These are phyloP conservation scores for Sugiyamaella xylanicola DNA, from an alignment of 1,139 yeast species.

Conservation along the genomic window DNA sequence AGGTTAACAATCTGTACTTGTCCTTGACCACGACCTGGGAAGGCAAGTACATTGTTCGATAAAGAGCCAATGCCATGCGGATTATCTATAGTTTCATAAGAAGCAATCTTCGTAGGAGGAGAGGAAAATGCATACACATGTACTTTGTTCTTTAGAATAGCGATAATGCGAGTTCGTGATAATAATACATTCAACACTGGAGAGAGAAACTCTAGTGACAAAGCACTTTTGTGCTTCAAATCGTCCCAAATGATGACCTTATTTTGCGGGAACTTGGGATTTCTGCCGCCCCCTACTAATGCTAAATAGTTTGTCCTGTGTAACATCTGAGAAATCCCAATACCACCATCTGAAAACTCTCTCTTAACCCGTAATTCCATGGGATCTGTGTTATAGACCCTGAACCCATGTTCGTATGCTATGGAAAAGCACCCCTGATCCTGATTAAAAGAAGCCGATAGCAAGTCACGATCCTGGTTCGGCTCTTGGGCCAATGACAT, in stretches of 20 bases:
- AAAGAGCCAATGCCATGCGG: constrained; percentile 70
- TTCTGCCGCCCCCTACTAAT: constrained; percentile 82
- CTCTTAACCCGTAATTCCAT: constrained; percentile 76
- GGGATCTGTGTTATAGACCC: constrained; percentile 88
- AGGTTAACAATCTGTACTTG: constrained; percentile 79
- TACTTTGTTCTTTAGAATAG: constrained; percentile 66
- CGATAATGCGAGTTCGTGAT: constrained; percentile 74
- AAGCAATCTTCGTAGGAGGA: constrained; percentile 69
- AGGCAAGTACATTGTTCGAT: constrained; percentile 58
- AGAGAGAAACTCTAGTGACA: constrained; percentile 70
- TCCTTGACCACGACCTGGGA: constrained; percentile 64
- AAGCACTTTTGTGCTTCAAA: constrained; percentile 71
- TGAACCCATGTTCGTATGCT: constrained; percentile 78
- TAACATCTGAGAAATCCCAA: constrained; percentile 78
- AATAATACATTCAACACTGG: constrained; percentile 74
- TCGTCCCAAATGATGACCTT: constrained; percentile 89
- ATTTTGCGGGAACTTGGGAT: constrained; percentile 75
- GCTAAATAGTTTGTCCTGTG: constrained; percentile 89
- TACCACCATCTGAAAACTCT: constrained; percentile 53
- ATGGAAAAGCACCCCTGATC: constrained; percentile 89
- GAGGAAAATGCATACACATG: constrained; percentile 78
- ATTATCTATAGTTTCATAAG: constrained; percentile 73
- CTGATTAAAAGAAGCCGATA: constrained; percentile 76
- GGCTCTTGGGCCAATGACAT: constrained; percentile 16
- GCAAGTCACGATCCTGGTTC: constrained; percentile 40